Evolutionary conservation across 805 yeast genomes (phyloP).

Genomic region (Starmerella sirachaensis): DNA sequence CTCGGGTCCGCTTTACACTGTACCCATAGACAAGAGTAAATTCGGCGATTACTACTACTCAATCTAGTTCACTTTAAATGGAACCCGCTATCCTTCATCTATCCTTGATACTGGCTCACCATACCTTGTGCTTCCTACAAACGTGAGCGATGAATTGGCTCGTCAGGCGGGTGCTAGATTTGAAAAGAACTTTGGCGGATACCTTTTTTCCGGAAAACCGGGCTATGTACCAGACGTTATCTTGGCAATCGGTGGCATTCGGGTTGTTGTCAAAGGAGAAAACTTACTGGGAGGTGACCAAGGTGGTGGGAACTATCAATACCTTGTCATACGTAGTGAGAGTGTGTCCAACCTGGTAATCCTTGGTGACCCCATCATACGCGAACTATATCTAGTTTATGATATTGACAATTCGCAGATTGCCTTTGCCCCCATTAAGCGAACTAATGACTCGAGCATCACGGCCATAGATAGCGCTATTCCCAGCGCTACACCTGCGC

Average conservation of each 20-base stretch:
- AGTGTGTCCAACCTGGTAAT: constrained; percentile 2
- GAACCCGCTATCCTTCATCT: constrained; percentile 8
- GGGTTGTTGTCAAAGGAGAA: background rate
- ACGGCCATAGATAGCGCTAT: constrained; percentile 7
- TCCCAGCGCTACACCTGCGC: constrained; percentile 12
- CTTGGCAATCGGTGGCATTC: too few species aligned
- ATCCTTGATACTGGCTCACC: constrained; percentile 45
- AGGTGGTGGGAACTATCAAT: constrained; percentile 3
- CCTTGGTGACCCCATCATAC: constrained; percentile 41
- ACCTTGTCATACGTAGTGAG: constrained; percentile 2
- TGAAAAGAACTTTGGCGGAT: background rate
- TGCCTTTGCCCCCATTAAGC: constrained; percentile 38
- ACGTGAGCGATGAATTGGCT: constrained; percentile 9
- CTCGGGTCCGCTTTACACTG: constrained; percentile 28
- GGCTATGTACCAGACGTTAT: too few species aligned
- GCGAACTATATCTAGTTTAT: constrained; percentile 52
- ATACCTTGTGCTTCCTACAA: constrained; percentile 34
- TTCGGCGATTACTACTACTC: constrained; percentile 3
- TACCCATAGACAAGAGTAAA: constrained; percentile 19
- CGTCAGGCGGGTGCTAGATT: constrained; percentile 8
- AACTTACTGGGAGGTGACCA: background rate
- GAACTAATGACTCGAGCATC: constrained; percentile 4
- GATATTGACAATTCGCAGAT: constrained; percentile 47
- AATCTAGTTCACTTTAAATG: constrained; percentile 7
- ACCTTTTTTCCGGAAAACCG: constrained; percentile 1